Evolutionary conservation across 2,329 filamentous ascomycete genomes (phyloP).

Genomic region (Chaetomium strumarium): DNA sequence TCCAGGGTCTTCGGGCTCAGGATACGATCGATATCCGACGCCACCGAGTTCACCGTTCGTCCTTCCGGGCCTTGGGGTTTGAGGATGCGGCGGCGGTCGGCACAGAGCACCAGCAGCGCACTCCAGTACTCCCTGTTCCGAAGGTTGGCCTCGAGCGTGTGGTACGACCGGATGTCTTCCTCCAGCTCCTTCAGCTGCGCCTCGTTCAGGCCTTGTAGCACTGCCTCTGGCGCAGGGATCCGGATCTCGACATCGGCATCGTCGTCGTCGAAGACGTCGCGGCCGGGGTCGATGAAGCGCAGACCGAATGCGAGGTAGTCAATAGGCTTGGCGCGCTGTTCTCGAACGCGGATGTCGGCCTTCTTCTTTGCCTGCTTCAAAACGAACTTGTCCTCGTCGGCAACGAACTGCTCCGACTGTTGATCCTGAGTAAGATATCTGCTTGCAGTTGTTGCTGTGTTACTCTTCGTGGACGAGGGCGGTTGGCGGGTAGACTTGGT

Average conservation of each 20-base stretch:
- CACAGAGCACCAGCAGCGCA: constrained; percentile 78
- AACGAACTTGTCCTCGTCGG: constrained; percentile 93
- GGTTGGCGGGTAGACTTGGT: constrained; percentile 42
- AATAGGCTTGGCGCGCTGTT: constrained; percentile 83
- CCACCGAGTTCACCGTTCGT: constrained; percentile 74
- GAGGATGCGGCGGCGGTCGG: constrained; percentile 64
- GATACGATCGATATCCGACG: constrained; percentile 81
- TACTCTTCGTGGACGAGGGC: constrained; percentile 26
- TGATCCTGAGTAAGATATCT: constrained; percentile 65
- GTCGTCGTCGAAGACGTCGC: constrained; percentile 80
- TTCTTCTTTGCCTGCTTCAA: constrained; percentile 97
- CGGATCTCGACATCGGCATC: constrained; percentile 67
- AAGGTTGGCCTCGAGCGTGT: constrained; percentile 70
- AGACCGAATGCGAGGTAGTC: constrained; percentile 91
- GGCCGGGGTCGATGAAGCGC: constrained; percentile 78
- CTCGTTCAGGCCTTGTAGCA: constrained; percentile 67
- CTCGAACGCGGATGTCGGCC: constrained; percentile 87
- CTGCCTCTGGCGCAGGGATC: constrained; percentile 71
- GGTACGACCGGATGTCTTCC: constrained; percentile 73
- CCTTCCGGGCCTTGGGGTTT: constrained; percentile 57
- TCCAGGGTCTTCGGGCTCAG: constrained; percentile 78
- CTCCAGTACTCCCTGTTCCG: constrained; percentile 88
- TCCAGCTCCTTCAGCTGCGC: constrained; percentile 69
- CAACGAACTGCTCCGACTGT: constrained; percentile 76
- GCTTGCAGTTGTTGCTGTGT: constrained; percentile 25